Percentiles rank a stretch among this genome's conserved stretches.
Evolutionary conservation across 768 basidiomycete species (phyloP).

Genomic region (Tubosaeta sp.): DNA sequence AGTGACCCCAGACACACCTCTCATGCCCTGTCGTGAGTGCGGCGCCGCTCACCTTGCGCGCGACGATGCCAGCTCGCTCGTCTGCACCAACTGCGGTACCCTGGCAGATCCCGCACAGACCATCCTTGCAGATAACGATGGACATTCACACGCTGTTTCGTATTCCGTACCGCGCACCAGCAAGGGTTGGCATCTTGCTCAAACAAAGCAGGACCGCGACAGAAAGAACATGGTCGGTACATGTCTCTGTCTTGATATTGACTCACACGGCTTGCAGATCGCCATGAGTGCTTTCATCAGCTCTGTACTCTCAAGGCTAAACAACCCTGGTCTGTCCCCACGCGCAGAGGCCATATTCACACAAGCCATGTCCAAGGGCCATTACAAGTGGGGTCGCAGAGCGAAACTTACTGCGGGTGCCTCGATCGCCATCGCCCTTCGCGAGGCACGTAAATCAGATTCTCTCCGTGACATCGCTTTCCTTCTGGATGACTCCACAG

Average conservation of each 20-base stretch:
- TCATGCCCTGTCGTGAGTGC: constrained; percentile 49
- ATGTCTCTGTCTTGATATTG: constrained; percentile 13
- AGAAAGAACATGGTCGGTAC: constrained; percentile 56
- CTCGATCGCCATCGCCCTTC: constrained; percentile 63
- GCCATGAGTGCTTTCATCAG: constrained; percentile 62
- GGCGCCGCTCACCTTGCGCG: constrained; percentile 49
- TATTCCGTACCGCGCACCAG: constrained; percentile 48
- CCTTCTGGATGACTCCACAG: constrained; percentile 50
- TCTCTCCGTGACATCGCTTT: constrained; percentile 66
- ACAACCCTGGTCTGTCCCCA: constrained; percentile 54
- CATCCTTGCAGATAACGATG: constrained; percentile 48
- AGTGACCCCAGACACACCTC: constrained; percentile 8
- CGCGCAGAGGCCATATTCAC: constrained; percentile 68
- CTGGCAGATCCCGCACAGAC: constrained; percentile 60
- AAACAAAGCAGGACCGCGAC: constrained; percentile 61
- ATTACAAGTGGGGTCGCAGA: constrained; percentile 70
- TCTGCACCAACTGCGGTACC: constrained; percentile 72
- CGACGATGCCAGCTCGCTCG: constrained; percentile 53
- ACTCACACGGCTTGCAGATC: constrained; percentile 38
- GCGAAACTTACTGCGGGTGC: constrained; percentile 69
- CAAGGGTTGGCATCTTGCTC: constrained; percentile 57
- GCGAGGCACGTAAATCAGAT: constrained; percentile 66
- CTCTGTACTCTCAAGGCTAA: constrained; percentile 55
- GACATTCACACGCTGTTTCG: constrained; percentile 29
- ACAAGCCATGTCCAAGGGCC: constrained; percentile 55